Conservation (phyloP, 2,329 filamentous ascomycete species). For the Sclerotinia minor region DNA sequence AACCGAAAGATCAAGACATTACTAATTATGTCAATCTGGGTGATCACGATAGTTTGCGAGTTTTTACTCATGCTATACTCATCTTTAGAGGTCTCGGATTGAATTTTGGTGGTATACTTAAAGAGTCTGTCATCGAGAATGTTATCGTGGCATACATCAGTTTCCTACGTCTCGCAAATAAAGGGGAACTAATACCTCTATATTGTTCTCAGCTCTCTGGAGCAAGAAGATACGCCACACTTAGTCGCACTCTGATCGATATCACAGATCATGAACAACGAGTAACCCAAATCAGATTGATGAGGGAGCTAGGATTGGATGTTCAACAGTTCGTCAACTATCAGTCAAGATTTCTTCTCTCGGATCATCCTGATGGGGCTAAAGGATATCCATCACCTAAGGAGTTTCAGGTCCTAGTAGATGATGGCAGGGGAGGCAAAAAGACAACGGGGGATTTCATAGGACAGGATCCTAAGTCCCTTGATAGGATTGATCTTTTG, state of each 20-base stretch:
- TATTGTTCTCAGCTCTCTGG: constrained; percentile 79
- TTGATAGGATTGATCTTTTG: constrained; percentile 63
- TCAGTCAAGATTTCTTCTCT: constrained; percentile 59
- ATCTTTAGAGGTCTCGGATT: constrained; percentile 62
- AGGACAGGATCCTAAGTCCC: constrained; percentile 61
- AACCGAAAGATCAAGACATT: constrained; percentile 43
- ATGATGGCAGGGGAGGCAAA: constrained; percentile 53
- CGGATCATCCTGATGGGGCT: constrained; percentile 48
- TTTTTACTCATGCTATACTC: constrained; percentile 69
- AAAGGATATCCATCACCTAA: constrained; percentile 46
- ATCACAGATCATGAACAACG: constrained; percentile 67
- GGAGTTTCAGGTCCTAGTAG: constrained; percentile 52
- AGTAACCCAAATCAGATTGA: constrained; percentile 67
- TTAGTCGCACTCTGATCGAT: constrained; percentile 76
- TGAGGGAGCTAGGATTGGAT: constrained; percentile 73
- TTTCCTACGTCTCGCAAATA: constrained; percentile 68
- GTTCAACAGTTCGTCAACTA: constrained; percentile 70
- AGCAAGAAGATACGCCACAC: constrained; percentile 64
- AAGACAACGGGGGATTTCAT: constrained; percentile 72
- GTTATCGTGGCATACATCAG: constrained; percentile 81
- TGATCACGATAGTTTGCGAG: constrained; percentile 64
- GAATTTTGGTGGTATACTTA: constrained; percentile 46
- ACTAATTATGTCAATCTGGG: constrained; percentile 55
- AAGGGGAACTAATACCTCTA: constrained; percentile 78
- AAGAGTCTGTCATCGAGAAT: constrained; percentile 57